Evolutionary conservation across 345 rosid genomes (phyloP).

Genomic region (Erucastrum elatum): DNA sequence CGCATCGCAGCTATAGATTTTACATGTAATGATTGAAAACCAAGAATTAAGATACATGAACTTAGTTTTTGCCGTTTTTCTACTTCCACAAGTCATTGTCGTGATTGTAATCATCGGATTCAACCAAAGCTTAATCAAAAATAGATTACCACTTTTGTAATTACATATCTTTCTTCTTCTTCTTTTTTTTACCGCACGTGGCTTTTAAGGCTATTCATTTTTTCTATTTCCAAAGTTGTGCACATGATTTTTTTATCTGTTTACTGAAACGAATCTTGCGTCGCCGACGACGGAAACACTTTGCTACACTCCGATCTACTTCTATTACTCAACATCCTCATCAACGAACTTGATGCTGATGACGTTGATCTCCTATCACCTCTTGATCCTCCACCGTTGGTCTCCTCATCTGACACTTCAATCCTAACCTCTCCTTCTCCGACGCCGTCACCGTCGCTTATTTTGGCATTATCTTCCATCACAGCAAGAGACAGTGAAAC

Average conservation of each 20-base stretch:
- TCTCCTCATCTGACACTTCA: conserved; percentile 38
- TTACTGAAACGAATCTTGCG: conserved; percentile 21
- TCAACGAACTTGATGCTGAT: conserved; percentile 47
- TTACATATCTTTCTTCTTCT: neutral
- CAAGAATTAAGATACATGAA: conserved; percentile 5
- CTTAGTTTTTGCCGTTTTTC: conserved; percentile 5
- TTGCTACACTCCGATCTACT: conserved; percentile 55
- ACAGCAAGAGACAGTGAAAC: neutral
- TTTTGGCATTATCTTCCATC: conserved; percentile 21
- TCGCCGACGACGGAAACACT: conserved; percentile 47
- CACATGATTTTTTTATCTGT: neutral
- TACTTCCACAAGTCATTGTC: neutral
- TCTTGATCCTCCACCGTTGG: conserved; percentile 13
- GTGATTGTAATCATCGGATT: conserved; percentile 9
- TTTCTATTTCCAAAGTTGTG: conserved; percentile 29
- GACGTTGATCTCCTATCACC: conserved; percentile 38
- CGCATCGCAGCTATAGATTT: neutral
- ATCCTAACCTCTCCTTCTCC: conserved; percentile 24
- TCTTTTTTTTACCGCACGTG: neutral
- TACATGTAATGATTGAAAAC: neutral
- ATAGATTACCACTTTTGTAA: conserved; percentile 4
- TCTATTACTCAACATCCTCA: conserved; percentile 65
- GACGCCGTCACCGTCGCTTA: neutral
- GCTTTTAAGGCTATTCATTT: conserved; percentile 18
- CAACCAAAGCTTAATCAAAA: conserved; percentile 12